phyloP scores from a whole-genome alignment of 1,284 basidiomycete species.

The Rhodotorula sp. region DNA sequence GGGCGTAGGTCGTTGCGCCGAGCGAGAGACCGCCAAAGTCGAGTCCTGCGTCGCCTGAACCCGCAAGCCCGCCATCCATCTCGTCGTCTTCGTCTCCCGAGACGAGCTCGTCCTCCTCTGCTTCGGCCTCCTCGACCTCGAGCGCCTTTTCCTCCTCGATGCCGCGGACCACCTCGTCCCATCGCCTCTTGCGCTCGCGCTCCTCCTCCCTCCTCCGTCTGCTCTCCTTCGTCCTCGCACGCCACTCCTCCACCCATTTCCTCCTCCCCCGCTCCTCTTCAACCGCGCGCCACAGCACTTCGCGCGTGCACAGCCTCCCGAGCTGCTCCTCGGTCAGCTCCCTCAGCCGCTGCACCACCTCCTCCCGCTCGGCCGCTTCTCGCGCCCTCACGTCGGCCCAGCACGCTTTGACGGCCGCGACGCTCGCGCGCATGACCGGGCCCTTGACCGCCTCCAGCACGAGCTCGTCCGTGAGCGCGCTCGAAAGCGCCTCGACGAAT shows the following conservation, averaged over 20 bases:
- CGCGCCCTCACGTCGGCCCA: constrained; percentile 7
- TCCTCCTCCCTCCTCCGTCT: neutral
- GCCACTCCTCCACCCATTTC: constrained; percentile 4
- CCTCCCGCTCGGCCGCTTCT: neutral
- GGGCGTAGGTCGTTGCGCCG: neutral
- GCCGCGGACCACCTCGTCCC: constrained; percentile 13
- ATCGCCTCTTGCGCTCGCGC: constrained; percentile 5
- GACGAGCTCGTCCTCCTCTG: neutral
- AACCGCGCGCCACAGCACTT: neutral
- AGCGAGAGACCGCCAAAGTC: constrained; percentile 14
- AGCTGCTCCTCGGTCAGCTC: neutral
- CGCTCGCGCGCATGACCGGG: neutral
- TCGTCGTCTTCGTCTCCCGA: neutral
- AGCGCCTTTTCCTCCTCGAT: neutral
- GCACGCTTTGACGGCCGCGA: constrained; percentile 7
- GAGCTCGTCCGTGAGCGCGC: neutral
- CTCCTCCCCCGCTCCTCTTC: neutral
- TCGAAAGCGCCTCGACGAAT: neutral
- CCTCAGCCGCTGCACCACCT: neutral
- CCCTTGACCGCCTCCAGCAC: neutral
- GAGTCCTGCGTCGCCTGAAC: constrained; percentile 15
- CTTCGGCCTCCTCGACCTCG: neutral
- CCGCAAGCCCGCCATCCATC: constrained; percentile 3
- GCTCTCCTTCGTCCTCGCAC: neutral
- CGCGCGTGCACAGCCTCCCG: constrained; percentile 3